phyloP scores from a whole-genome alignment of 2,329 filamentous ascomycete genomes.

The Fusarium virguliforme region DNA sequence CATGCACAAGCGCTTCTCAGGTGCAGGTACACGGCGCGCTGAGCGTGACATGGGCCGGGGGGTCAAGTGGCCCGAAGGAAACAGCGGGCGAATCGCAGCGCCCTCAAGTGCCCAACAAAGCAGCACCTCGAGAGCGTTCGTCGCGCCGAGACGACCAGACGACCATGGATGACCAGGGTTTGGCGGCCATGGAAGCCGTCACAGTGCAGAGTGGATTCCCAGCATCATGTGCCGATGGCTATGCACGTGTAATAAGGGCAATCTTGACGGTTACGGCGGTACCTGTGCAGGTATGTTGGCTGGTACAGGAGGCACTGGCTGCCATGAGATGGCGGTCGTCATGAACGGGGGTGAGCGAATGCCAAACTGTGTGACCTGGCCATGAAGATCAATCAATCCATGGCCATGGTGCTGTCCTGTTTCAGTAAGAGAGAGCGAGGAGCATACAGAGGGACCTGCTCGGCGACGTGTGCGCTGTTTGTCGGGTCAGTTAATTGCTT shows the following conservation, averaged over 20 bases:
- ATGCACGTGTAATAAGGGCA: conserved; percentile 7
- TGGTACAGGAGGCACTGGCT: not conserved
- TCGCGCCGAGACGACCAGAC: conserved; percentile 29
- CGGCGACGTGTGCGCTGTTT: conserved; percentile 7
- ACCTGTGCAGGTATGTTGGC: not conserved
- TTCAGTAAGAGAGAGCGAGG: conserved; percentile 42
- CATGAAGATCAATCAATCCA: conserved; percentile 46
- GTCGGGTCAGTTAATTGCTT: conserved; percentile 19
- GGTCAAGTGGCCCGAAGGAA: conserved; percentile 36
- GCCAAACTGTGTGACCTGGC: conserved; percentile 24
- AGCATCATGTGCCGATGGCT: conserved; percentile 37
- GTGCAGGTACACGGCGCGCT: conserved; percentile 49
- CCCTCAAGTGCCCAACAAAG: conserved; percentile 28
- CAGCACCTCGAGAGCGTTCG: conserved; percentile 41
- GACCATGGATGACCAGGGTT: conserved; percentile 27
- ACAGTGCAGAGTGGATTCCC: conserved; percentile 38
- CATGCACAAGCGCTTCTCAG: conserved; percentile 47
- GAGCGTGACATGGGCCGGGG: conserved; percentile 40
- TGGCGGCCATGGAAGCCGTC: conserved; percentile 22
- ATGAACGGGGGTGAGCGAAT: conserved; percentile 31
- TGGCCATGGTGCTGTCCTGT: conserved; percentile 36
- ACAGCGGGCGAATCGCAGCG: conserved; percentile 47
- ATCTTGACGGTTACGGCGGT: conserved; percentile 7
- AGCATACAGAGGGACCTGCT: conserved; percentile 20
- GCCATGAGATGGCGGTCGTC: conserved; percentile 43